Conservation (phyloP, 768 basidiomycete genomes). For the Panellus pusillus region DNA sequence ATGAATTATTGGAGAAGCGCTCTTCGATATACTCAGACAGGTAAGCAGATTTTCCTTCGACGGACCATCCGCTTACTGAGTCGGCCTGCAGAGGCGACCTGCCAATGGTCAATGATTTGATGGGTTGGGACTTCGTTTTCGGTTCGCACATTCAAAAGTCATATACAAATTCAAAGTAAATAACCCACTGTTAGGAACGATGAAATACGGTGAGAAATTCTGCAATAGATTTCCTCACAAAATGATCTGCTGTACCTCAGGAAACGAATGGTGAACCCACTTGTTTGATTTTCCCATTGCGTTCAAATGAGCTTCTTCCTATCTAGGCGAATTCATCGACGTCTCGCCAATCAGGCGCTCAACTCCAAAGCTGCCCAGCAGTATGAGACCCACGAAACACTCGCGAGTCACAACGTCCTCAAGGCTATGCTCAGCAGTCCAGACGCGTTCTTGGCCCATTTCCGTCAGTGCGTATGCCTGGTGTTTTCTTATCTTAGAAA, state of each 20-base stretch:
- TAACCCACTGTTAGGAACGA: constrained; percentile 5
- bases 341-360: constrained; percentile 42
- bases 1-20: constrained; percentile 36
- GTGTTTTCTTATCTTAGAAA: constrained; percentile 24
- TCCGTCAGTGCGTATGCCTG: too few relatives aligned
- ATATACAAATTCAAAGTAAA: too few relatives aligned
- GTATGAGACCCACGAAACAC: constrained; percentile 32
- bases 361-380: constrained; percentile 29
- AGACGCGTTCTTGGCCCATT: too few relatives aligned
- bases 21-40: constrained; percentile 43
- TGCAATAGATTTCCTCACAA: too few relatives aligned
- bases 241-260: neutral
- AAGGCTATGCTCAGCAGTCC: constrained; percentile 19
- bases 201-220: constrained; percentile 37
- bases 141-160: neutral
- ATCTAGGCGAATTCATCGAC: constrained; percentile 42
- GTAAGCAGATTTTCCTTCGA: constrained; percentile 12
- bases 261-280: constrained; percentile 5
- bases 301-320: too few relatives aligned
- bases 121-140: too few relatives aligned
- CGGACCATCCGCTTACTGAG: neutral
- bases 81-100: constrained; percentile 25
- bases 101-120: constrained; percentile 8
- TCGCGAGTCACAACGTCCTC: constrained; percentile 36
- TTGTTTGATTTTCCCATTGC: too few relatives aligned